A percentile compares a stretch with the other conserved stretches of the same genome.
phyloP scores from a whole-genome alignment of 2,329 filamentous ascomycete species.

The Talaromyces piceae region DNA sequence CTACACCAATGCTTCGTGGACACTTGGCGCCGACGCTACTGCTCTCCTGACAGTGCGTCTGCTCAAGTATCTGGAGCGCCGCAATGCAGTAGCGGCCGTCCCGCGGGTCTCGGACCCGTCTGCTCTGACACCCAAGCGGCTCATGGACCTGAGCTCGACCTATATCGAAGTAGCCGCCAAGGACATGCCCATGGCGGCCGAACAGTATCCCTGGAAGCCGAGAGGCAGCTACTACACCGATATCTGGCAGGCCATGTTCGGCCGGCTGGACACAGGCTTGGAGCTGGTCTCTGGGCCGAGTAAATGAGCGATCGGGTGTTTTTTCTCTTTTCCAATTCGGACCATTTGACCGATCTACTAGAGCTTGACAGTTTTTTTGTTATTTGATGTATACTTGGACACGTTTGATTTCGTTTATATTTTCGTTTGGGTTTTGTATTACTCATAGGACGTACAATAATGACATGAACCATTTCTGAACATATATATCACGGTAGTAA shows the following conservation, averaged over 20 bases:
- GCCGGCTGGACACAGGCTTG: constrained; percentile 27
- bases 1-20: constrained; percentile 40
- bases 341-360: not conserved
- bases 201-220: constrained; percentile 34
- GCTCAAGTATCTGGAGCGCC: constrained; percentile 25
- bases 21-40: constrained; percentile 38
- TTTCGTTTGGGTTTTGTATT: no score
- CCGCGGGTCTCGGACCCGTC: constrained; percentile 24
- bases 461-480: no score
- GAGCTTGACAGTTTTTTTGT: not conserved
- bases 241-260: constrained; percentile 31
- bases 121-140: constrained; percentile 2
- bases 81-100: constrained; percentile 19
- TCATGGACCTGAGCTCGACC: constrained; percentile 35
- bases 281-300: constrained; percentile 16
- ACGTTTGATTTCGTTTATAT: no score
- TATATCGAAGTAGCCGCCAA: constrained; percentile 31
- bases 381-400: not conserved
- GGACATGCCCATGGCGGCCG: constrained; percentile 30
- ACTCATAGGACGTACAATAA: no score
- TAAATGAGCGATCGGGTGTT: not conserved
- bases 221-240: constrained; percentile 33
- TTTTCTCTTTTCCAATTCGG: no score
- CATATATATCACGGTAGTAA: no score
- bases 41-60: constrained; percentile 33